Percentiles rank a stretch among this genome's conserved stretches.
Conservation (phyloP, 2,329 filamentous ascomycete species). For the Alternaria metachromatica region DNA sequence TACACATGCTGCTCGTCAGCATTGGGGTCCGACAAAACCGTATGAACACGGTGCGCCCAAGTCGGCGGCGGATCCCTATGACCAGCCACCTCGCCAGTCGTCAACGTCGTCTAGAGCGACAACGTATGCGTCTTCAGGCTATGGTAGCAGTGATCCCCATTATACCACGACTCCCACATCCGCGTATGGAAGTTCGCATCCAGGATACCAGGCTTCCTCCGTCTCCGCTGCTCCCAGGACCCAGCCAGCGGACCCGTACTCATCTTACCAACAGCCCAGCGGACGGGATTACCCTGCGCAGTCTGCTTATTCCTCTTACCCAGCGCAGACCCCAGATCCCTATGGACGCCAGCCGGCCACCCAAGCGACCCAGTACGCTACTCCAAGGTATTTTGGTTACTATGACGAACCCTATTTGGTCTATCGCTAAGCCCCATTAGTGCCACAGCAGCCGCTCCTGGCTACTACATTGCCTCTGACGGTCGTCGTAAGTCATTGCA, state of each 20-base stretch:
- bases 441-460: conserved; percentile 39
- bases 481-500: conserved; percentile 44
- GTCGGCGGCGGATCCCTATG: conserved; percentile 24
- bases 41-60: conserved; percentile 24
- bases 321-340: conserved; percentile 36
- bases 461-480: conserved; percentile 49
- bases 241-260: conserved; percentile 42
- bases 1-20: conserved; percentile 52
- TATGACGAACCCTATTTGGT: conserved; percentile 47
- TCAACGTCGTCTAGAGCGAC: conserved; percentile 19
- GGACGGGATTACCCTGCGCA: conserved; percentile 32
- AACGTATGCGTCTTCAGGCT: conserved; percentile 25
- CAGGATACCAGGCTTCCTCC: conserved; percentile 33
- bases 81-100: conserved; percentile 19
- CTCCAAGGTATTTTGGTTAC: conserved; percentile 53
- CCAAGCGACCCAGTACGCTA: conserved; percentile 28
- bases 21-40: conserved; percentile 47
- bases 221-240: conserved; percentile 39
- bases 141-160: conserved; percentile 36
- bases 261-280: conserved; percentile 34
- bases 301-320: conserved; percentile 36
- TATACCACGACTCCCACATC: conserved; percentile 43
- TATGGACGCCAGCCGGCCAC: conserved; percentile 32
- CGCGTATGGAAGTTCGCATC: conserved; percentile 33
- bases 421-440: conserved; percentile 49